Evolutionary conservation across 768 basidiomycete genomes (phyloP).

Genomic region (Lactifluus echinatus): DNA sequence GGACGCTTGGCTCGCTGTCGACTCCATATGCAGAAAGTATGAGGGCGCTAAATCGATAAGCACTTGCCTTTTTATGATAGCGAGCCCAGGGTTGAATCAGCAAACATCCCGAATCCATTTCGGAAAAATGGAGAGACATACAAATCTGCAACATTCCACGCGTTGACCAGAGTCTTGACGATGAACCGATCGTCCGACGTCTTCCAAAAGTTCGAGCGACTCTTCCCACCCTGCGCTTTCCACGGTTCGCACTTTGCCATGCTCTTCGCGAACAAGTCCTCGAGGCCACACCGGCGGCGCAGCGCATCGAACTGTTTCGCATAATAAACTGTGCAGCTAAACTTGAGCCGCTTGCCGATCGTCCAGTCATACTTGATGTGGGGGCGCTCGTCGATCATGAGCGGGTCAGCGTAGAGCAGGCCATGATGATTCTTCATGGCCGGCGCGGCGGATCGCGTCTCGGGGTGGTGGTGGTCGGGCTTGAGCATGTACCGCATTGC

Average conservation of each 20-base stretch:
- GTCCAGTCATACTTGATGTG: constrained; percentile 83
- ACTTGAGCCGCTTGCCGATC: constrained; percentile 61
- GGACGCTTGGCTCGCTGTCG: constrained; percentile 56
- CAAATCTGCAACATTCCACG: constrained; percentile 84
- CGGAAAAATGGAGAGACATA: constrained; percentile 31
- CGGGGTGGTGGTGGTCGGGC: constrained; percentile 27
- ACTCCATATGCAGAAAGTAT: constrained; percentile 73
- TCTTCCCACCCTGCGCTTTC: constrained; percentile 76
- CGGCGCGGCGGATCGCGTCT: constrained; percentile 27
- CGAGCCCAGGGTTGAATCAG: background rate
- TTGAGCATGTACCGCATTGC: constrained; percentile 55
- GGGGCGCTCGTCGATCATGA: constrained; percentile 56
- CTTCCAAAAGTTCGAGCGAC: constrained; percentile 75
- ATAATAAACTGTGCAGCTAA: constrained; percentile 77
- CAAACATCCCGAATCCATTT: too few relatives aligned
- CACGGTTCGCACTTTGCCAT: constrained; percentile 53
- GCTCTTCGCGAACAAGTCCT: constrained; percentile 49
- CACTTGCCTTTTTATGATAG: constrained; percentile 46
- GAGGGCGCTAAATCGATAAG: constrained; percentile 68
- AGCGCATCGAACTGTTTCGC: constrained; percentile 71
- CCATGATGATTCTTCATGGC: constrained; percentile 40
- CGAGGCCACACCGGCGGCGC: constrained; percentile 57
- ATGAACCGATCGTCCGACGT: constrained; percentile 69
- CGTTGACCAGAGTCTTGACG: constrained; percentile 78
- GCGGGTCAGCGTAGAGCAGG: constrained; percentile 33